Base-by-base conservation (phyloP, 2,329 filamentous ascomycete species). In the Claviceps spartinae region DNA sequence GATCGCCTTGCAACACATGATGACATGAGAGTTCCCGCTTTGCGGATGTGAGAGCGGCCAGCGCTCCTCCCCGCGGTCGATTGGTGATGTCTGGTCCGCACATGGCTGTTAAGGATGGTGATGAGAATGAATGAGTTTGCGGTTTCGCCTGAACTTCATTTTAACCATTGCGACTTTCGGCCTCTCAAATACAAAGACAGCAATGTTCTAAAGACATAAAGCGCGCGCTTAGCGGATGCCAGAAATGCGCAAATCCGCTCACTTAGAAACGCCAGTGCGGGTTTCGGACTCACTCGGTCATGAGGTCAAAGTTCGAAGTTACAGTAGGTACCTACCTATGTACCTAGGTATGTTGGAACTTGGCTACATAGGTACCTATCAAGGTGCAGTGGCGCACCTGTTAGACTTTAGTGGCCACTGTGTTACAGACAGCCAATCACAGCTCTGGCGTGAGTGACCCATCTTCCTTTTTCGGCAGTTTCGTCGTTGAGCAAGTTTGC, bases 41-140 rank as follows among this genome's bases (percentile, higher is more conserved):
- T 9, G 62, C 62, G 41, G 65, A 63, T 18, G 60, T 67, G 46
- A 76, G 67, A 6, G 72, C 70, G 7, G 65, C 73, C 48, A 76
- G 65, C 16, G 73, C 73, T 37, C 73, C 73, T 53, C 72, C 72
- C 41, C 67, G 65, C 9, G 71, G 69, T 47, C 66, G 61, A 52
- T 68, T 65, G 11, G 67, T 65, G 52, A 58, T 65, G 48, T 73
- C 66, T 5, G 67, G 67, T 44, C 73, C 72, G 55, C 73, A 76
- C 73, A 76, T 76, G 18, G 40, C 24, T n/a, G 42, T 14, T 5
- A 26, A 9, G 14, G 20, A 14, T 9, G n/a, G 20, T 11, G 40
- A 36, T 43, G 40, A 49, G 38, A 26, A 30, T 34, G 38, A 9
- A 41, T 26, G 24, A 46, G 24, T 13, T n/a, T 26, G 43, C 22